Percentiles rank a stretch among this genome's conserved stretches.
phyloP scores from a whole-genome alignment of 2,329 filamentous ascomycete species.

The Exophiala mesophila region DNA sequence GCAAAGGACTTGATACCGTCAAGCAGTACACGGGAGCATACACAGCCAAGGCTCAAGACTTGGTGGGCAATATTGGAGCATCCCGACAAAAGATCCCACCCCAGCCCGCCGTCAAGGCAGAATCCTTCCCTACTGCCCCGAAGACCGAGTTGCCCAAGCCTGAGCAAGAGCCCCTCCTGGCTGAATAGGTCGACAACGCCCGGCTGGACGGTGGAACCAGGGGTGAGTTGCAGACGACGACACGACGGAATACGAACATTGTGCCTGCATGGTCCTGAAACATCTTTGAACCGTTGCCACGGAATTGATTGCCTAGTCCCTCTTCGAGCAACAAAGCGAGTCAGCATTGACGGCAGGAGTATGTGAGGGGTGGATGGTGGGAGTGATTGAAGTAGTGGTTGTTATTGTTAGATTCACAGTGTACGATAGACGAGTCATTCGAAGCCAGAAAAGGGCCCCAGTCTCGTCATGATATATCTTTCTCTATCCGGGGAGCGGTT shows the following conservation, averaged over 20 bases:
- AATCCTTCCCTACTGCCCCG: conserved; percentile 48
- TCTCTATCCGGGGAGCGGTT: no score
- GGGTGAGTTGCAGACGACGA: background rate
- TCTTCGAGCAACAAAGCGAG: background rate
- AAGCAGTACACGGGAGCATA: conserved; percentile 58
- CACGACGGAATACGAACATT: background rate
- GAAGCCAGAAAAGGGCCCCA: no score
- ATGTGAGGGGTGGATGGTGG: background rate
- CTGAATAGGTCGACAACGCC: no score
- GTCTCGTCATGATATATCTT: no score
- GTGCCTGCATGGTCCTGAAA: background rate
- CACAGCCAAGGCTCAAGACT: conserved; percentile 55
- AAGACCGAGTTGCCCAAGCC: conserved; percentile 32
- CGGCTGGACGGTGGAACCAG: background rate
- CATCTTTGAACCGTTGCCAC: background rate
- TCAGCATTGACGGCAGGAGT: no score
- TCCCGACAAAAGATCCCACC: conserved; percentile 32
- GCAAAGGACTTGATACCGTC: conserved; percentile 53
- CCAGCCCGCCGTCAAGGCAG: conserved; percentile 35
- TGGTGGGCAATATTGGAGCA: conserved; percentile 35
- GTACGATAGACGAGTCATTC: background rate
- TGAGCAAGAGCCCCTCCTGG: conserved; percentile 1
- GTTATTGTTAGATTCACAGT: background rate
- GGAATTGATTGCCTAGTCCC: background rate
- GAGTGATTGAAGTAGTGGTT: background rate